Percentiles rank a stretch among this genome's conserved stretches.
Evolutionary conservation across 2,329 filamentous ascomycete species (phyloP).

Genomic region (Epicoccum sorghinum): DNA sequence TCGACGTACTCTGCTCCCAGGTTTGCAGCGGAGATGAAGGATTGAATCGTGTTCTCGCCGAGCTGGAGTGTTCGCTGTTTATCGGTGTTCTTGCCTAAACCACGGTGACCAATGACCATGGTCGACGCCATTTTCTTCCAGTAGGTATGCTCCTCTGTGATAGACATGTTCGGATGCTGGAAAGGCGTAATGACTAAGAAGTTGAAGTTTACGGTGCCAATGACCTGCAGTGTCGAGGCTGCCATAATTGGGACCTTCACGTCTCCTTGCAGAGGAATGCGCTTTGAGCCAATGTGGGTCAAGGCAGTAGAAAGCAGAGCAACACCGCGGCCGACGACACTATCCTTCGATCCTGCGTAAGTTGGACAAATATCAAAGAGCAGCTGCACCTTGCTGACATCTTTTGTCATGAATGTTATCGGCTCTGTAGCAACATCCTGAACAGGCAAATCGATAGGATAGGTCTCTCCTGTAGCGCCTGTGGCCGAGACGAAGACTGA

Average conservation of each 20-base stretch:
- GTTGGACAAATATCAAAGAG: slow-evolving; percentile 96
- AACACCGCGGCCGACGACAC: slow-evolving; percentile 85
- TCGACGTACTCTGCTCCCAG: slow-evolving; percentile 78
- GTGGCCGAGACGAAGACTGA: slow-evolving; percentile 88
- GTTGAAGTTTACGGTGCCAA: slow-evolving; percentile 95
- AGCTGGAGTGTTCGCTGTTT: slow-evolving; percentile 87
- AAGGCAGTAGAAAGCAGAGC: slow-evolving; percentile 87
- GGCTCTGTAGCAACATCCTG: slow-evolving; percentile 94
- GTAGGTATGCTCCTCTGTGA: slow-evolving; percentile 90
- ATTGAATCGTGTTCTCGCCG: slow-evolving; percentile 93
- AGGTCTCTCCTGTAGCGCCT: slow-evolving; percentile 84
- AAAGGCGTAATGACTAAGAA: slow-evolving; percentile 96
- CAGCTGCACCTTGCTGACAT: slow-evolving; percentile 82
- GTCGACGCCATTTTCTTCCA: slow-evolving; percentile 92
- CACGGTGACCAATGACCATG: slow-evolving; percentile 77
- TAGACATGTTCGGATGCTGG: slow-evolving; percentile 88
- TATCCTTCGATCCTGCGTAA: slow-evolving; percentile 82
- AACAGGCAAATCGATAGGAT: slow-evolving; percentile 88
- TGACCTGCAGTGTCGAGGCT: slow-evolving; percentile 81
- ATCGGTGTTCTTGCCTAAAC: slow-evolving; percentile 85
- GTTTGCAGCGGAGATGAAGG: slow-evolving; percentile 95
- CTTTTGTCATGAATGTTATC: slow-evolving; percentile 82
- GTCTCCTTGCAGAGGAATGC: slow-evolving; percentile 92
- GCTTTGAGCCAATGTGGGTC: slow-evolving; percentile 78
- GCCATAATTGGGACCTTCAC: slow-evolving; percentile 90